Evolutionary conservation across 495 filamentous ascomycete species (phyloP), one percentile per base, ranked within the genome.

Genomic region (Aspergillus indologenus): DNA sequence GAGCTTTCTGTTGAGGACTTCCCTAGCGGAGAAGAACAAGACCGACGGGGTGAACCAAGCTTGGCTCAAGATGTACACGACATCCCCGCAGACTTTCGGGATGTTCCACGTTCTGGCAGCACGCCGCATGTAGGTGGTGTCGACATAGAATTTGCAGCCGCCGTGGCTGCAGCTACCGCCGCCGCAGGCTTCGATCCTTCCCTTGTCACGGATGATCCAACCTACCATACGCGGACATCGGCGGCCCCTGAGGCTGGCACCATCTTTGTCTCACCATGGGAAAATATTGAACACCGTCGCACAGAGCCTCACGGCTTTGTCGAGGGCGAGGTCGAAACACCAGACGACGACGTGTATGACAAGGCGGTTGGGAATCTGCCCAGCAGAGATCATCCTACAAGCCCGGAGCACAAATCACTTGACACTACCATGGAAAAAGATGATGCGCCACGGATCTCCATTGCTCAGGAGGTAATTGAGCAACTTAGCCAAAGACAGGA

Each of bases 161-260:
- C 79, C 11, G 65, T 90, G n/a, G 87, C 87, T 63, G 88, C 87
- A 40, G 86, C 83, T 6, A 79, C 89, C 19, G 68, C 86, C 68
- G 82, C 82, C 5, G 79, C 83, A 53, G 88, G 88, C 0, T 91
- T 91, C 58, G 83, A 90, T 67, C 83, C 87, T 20, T 81, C 88
- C 23, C 83, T 90, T 57, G 83, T 91, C 15, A 83, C 87, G 21
- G 75, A 90, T 53, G 79, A 91, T 61, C 81, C 83, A 0, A 74
- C 65, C 1, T 91, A 84, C 56, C 83, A 83, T 47, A 78, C 77
- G 21, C 82, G 87, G 19, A 81, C 84, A 45, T 88, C 87, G 0
- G 86, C 86, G 3, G 85, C 85, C 6, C 79, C 85, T 1, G 81
- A 83, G 50, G 79, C 82, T 17, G 65, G 70, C 20, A 64, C 60